Evolutionary conservation across 2,329 filamentous ascomycete genomes (phyloP), one percentile per base, ranked within the genome.

Genomic region (Xylaria sp.): DNA sequence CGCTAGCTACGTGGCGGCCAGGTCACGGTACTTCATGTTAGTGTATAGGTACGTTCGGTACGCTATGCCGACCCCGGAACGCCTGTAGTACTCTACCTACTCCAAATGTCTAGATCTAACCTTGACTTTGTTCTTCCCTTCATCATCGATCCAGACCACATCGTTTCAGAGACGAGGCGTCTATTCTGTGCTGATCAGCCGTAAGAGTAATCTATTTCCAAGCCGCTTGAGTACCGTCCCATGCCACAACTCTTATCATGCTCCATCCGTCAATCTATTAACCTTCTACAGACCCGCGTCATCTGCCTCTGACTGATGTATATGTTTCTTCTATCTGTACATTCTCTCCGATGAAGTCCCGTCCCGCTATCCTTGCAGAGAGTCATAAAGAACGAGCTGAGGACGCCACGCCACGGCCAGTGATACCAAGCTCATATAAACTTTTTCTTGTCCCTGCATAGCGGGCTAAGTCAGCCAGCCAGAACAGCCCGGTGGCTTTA

Each of bases 361-460:
- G 28, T 64, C 50, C 35, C 50, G 33, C 52, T 40, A 66, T 43
- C 65, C 60, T 68, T 68, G 60, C 58, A 64, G 58, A 63, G 61
- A 63, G 61, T 54, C 33, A 46, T 28, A 37, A 38, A 23, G 19
- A 51, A 33, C 31, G 19, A 37, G 47, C 47, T 19, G 15, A 38
- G 47, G 33, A 23, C 47, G 33, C 37, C 11, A 23, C 57, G n/a
- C n/a, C n/a, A n/a, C n/a, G 55, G 60, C 67, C 62, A 67, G 45
- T 57, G 60, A 50, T 45, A 62, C 38, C 46, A 49, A 53, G 47
- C 50, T 63, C 15, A 15, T n/a, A n/a, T n/a, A 17, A 31, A 8
- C 40, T 23, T 14, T 35, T 57, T 12, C 19, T 31, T 33, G 53
- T 52, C 25, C 47, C 38, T 49, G 25, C 55, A 21, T 50, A 31